phyloP scores from a whole-genome alignment of 257 asterid genomes.

The Ehretia macrophylla region DNA sequence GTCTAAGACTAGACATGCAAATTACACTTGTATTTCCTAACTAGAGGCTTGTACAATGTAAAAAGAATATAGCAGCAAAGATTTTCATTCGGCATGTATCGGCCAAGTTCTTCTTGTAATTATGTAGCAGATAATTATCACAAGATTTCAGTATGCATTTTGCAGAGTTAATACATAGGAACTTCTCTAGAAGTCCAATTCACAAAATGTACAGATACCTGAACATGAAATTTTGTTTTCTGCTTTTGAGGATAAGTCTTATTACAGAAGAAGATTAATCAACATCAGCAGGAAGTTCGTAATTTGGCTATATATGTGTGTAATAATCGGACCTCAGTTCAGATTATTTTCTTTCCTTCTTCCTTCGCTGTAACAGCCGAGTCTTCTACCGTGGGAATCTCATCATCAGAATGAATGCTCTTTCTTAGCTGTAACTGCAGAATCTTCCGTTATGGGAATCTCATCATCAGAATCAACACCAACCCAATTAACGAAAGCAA shows the following conservation, averaged over 20 bases:
- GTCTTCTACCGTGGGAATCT: background rate
- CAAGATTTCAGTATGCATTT: background rate
- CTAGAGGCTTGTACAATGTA: background rate
- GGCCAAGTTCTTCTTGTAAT: background rate
- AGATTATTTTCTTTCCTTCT: constrained; percentile 8
- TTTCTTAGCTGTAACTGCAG: no score
- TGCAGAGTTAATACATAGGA: background rate
- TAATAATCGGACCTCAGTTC: constrained; percentile 4
- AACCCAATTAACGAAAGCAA: constrained; percentile 36
- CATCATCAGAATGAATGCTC: constrained; percentile 25
- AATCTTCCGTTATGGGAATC: background rate
- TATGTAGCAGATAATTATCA: no score
- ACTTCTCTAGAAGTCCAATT: background rate
- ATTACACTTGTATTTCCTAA: background rate
- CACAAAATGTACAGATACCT: background rate
- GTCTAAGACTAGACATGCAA: constrained; percentile 3
- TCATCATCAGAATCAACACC: constrained; percentile 27
- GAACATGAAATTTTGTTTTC: no score
- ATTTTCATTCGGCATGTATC: background rate
- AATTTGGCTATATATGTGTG: no score
- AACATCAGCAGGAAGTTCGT: no score
- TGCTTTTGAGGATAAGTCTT: no score
- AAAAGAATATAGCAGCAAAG: background rate
- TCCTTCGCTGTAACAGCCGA: background rate
- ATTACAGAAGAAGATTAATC: no score